These are phyloP conservation scores for Didymella keratinophila DNA, from an alignment of 2,329 filamentous ascomycete genomes.

Conservation along the genomic window DNA sequence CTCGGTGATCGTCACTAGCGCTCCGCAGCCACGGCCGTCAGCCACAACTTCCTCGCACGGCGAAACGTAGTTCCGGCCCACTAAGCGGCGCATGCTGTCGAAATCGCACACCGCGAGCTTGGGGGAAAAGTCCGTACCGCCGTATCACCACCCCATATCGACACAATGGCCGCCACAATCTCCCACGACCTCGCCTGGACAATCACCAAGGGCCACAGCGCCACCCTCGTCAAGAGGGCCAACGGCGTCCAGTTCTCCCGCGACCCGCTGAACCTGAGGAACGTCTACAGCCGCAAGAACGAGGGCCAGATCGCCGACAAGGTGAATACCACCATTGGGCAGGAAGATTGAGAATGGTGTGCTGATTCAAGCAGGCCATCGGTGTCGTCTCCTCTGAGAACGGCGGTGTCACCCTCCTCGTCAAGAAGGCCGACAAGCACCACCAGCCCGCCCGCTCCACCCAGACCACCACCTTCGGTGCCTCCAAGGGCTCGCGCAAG, in stretches of 20 bases:
- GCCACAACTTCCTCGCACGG: slow-evolving; percentile 14
- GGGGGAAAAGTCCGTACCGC: slow-evolving; percentile 31
- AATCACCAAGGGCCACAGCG: slow-evolving; percentile 86
- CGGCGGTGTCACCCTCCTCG: slow-evolving; percentile 79
- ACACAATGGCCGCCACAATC: slow-evolving; percentile 66
- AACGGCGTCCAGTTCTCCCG: slow-evolving; percentile 91
- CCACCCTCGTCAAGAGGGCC: slow-evolving; percentile 90
- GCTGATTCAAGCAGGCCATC: slow-evolving; percentile 68
- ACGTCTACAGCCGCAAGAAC: slow-evolving; percentile 92
- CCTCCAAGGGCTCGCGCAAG: slow-evolving; percentile 80
- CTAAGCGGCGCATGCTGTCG: slow-evolving; percentile 5
- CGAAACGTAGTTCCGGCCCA: background rate
- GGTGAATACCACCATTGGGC: slow-evolving; percentile 63
- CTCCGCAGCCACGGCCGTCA: background rate
- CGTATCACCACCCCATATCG: slow-evolving; percentile 40
- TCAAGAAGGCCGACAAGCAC: slow-evolving; percentile 79
- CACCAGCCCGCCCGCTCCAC: slow-evolving; percentile 76
- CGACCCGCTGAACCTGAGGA: slow-evolving; percentile 91
- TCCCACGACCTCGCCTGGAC: slow-evolving; percentile 95
- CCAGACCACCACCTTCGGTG: slow-evolving; percentile 72
- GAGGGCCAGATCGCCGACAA: slow-evolving; percentile 93
- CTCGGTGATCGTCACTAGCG: slow-evolving; percentile 21
- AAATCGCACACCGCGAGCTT: slow-evolving; percentile 12
- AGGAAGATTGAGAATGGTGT: background rate
- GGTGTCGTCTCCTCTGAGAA: slow-evolving; percentile 79